Percentiles rank a stretch among this genome's conserved stretches.
Evolutionary conservation across 2,329 filamentous ascomycete species (phyloP).

Genomic region (Fusarium sacchari): DNA sequence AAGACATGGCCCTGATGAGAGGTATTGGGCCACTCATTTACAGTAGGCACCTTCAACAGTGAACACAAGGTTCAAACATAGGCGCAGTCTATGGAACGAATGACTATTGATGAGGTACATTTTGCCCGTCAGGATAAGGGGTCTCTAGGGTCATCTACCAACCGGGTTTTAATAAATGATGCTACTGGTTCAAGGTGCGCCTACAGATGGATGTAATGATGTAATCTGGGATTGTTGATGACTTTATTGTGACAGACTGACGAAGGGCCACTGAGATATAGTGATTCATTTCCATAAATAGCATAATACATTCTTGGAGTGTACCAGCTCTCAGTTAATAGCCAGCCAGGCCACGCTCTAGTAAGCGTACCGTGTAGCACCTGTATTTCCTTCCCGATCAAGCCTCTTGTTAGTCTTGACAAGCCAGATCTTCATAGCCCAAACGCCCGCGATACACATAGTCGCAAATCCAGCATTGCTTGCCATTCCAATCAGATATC

Average conservation of each 20-base stretch:
- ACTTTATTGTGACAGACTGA: too few species aligned
- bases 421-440: constrained; percentile 42
- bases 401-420: constrained; percentile 41
- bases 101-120: neutral
- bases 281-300: too few species aligned
- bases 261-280: neutral
- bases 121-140: neutral
- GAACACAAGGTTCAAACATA: too few species aligned
- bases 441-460: constrained; percentile 41
- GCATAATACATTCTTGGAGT: neutral
- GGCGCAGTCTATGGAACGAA: too few species aligned
- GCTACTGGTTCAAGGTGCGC: neutral
- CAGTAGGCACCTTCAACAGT: neutral
- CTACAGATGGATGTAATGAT: neutral
- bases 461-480: constrained; percentile 41
- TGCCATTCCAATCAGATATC: constrained; percentile 54
- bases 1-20: neutral
- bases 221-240: neutral
- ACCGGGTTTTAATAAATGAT: neutral
- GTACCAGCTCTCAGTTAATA: accelerated
- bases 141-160: too few species aligned
- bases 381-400: constrained; percentile 21
- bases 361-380: constrained; percentile 33
- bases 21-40: too few species aligned
- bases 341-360: neutral